A percentile compares a stretch with the other conserved stretches of the same genome.
Conservation (phyloP, 768 basidiomycete species). For the Podaxis sp. region DNA sequence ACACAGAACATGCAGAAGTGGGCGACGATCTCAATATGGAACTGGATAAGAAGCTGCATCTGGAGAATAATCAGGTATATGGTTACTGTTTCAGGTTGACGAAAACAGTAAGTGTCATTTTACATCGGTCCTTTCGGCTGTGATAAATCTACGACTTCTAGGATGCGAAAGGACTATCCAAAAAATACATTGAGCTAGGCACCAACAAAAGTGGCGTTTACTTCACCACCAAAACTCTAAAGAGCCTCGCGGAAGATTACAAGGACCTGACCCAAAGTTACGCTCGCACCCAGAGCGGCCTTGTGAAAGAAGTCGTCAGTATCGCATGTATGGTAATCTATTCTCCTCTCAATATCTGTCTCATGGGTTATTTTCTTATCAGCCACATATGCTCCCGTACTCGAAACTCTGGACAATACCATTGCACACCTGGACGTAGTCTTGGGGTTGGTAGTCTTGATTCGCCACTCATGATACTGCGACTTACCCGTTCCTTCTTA, state of each 20-base stretch:
- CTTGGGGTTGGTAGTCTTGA: constrained; percentile 53
- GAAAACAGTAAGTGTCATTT: constrained; percentile 61
- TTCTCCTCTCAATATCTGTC: neutral
- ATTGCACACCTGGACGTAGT: constrained; percentile 92
- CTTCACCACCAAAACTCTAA: constrained; percentile 80
- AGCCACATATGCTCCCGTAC: constrained; percentile 90
- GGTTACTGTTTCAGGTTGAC: constrained; percentile 93
- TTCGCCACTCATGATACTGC: neutral
- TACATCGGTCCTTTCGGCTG: neutral
- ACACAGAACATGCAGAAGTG: constrained; percentile 70
- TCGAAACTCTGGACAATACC: constrained; percentile 79
- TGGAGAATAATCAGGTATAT: constrained; percentile 86
- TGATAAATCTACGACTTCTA: constrained; percentile 22
- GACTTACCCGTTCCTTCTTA: constrained; percentile 22
- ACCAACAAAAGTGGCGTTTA: constrained; percentile 84
- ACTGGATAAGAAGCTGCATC: constrained; percentile 90
- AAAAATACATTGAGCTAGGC: constrained; percentile 77
- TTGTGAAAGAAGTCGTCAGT: constrained; percentile 90
- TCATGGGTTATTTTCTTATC: constrained; percentile 4
- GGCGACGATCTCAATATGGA: constrained; percentile 74
- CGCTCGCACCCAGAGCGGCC: constrained; percentile 64
- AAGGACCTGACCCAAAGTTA: constrained; percentile 66
- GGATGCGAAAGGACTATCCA: constrained; percentile 75
- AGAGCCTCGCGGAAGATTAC: constrained; percentile 67
- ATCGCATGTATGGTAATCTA: constrained; percentile 67